Evolutionary conservation across 163 green algal genomes (phyloP).

Genomic region (Coccomyxa subellipsoidea): DNA sequence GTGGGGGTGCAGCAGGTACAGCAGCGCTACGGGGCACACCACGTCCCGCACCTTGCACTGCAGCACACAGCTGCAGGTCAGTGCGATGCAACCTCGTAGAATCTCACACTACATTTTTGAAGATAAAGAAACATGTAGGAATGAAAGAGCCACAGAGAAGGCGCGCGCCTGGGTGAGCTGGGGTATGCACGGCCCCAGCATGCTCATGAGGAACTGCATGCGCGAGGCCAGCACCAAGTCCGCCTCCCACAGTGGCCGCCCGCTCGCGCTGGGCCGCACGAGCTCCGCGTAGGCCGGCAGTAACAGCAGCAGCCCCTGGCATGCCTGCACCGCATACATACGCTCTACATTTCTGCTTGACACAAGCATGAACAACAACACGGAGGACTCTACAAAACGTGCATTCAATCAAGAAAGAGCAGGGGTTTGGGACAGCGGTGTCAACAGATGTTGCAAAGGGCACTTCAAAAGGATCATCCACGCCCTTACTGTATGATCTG

Average conservation of each 20-base stretch:
- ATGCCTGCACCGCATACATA: conserved; percentile 18
- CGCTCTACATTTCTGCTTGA: no score
- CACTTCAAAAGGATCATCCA: no score
- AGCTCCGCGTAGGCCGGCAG: conserved; percentile 35
- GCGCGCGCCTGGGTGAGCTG: conserved; percentile 22
- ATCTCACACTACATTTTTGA: no score
- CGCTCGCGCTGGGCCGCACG: neutral
- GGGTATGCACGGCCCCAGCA: conserved; percentile 29
- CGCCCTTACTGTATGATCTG: neutral
- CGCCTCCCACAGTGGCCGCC: conserved; percentile 22
- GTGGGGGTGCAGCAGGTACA: conserved; percentile 41
- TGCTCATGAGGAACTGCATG: conserved; percentile 35
- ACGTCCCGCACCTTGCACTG: neutral
- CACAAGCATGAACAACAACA: no score
- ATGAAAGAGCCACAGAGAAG: neutral
- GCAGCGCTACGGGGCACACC: conserved; percentile 21
- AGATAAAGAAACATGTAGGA: no score
- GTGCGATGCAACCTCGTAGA: neutral
- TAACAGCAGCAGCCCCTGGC: conserved; percentile 12
- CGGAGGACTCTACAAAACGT: no score
- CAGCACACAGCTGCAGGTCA: neutral
- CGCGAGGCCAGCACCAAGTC: conserved; percentile 32
- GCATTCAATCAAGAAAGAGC: no score
- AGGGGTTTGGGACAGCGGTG: no score
- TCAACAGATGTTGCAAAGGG: no score